Evolutionary conservation across 2,329 filamentous ascomycete genomes (phyloP).

Genomic region (Pyrenophora teres): DNA sequence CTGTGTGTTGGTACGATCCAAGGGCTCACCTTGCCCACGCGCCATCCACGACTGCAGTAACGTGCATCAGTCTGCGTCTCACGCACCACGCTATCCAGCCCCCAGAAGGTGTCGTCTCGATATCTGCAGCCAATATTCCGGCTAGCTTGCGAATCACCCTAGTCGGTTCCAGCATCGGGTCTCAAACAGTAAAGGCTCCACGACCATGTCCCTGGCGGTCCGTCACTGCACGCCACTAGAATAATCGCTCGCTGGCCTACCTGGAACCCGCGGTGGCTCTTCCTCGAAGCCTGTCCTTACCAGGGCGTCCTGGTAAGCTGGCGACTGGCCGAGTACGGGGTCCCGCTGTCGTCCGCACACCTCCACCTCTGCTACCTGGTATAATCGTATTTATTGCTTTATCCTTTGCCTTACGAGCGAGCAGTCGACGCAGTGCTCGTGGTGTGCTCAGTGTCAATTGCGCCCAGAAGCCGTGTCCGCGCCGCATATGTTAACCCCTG

Average conservation of each 20-base stretch:
- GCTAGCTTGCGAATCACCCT: slow-evolving; percentile 31
- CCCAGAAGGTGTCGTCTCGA: slow-evolving; percentile 30
- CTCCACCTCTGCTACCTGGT: slow-evolving; percentile 32
- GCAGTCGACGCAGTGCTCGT: slow-evolving; percentile 26
- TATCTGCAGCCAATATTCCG: slow-evolving; percentile 38
- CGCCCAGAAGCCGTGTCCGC: slow-evolving; percentile 32
- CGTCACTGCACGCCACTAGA: slow-evolving; percentile 29
- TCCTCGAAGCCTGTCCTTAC: slow-evolving; percentile 23
- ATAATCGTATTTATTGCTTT: slow-evolving; percentile 42
- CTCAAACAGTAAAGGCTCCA: slow-evolving; percentile 47
- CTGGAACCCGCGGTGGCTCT: slow-evolving; percentile 26
- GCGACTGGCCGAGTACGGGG: slow-evolving; percentile 34
- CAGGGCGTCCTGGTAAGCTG: slow-evolving; percentile 30
- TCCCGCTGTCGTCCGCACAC: slow-evolving; percentile 31
- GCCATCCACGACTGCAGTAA: slow-evolving; percentile 31
- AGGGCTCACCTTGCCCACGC: slow-evolving; percentile 31
- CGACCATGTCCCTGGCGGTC: slow-evolving; percentile 44
- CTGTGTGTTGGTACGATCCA: slow-evolving; percentile 29
- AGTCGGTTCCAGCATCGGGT: slow-evolving; percentile 34
- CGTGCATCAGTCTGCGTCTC: slow-evolving; percentile 33
- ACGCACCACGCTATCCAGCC: slow-evolving; percentile 37
- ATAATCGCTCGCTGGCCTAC: slow-evolving; percentile 30
- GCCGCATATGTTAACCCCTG: slow-evolving; percentile 35
- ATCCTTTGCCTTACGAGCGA: slow-evolving; percentile 31
- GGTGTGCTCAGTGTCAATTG: slow-evolving; percentile 33